Evolutionary conservation across 192 early-diverging fungal genomes (phyloP), one percentile per base, ranked within the genome.

Genomic region (Bifiguratus adelaidae): DNA sequence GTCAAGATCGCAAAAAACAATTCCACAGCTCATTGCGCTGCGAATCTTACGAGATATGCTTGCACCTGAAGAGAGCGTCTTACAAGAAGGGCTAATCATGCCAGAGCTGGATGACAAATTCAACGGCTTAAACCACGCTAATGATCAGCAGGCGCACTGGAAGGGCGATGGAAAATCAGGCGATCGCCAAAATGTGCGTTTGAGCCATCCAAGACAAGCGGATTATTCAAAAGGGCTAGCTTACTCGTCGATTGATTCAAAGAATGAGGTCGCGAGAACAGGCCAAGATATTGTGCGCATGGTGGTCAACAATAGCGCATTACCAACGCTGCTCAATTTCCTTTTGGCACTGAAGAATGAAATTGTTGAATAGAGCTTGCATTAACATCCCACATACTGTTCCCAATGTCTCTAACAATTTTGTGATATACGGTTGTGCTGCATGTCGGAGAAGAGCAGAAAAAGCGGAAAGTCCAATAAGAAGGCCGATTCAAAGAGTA

Each of bases 11-110:
- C 16, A 40, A 13, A 44, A 16, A 44, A 19, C 46, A 15, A 33
- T 61, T 7, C 68, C 70, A 28, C 57, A 68, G 36, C 57, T 59
- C 7, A 67, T 75, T 28, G 68, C 65, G 6, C 49, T 75, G 1
- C 72, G 70, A 21, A 63, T 75, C 13, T 47, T 75, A 9, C 67
- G 65, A 25, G 72, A 75, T 32, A 22, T 75, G 30, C 29, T 75
- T 18, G 61, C 65, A 4, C 62, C 70, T 8, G 68, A 75, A 19
- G 60, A 60, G n/a, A 54, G 50, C 37, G 37, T 6, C 18, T 15
- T 15, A 6, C 5, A 40, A 15, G 54, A 45, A 7, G 28, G 44
- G 13, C 29, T 19, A 2, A 25, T 46, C 3, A 25, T 41, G 22
- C 18, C 2, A 7, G 44, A 23, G 2, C 12, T 7, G 7, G 1